Base-by-base conservation (phyloP, 1,284 basidiomycete species). In the Rhodotorula sp. region DNA sequence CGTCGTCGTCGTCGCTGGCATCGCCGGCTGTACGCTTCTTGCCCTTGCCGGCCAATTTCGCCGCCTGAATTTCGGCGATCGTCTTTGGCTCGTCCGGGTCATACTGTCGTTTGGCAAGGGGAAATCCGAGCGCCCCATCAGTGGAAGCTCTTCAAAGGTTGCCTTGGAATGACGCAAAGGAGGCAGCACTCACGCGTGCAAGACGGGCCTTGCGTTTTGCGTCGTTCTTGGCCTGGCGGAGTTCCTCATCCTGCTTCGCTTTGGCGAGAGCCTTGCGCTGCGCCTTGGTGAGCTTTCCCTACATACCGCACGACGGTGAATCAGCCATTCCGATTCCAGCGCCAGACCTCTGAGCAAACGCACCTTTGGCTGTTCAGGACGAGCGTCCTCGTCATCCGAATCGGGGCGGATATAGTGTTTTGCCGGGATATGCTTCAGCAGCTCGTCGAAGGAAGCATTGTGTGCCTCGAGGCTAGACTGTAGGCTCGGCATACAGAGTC, bases 61-160 rank as follows among this genome's bases (percentile, higher is more conserved):
- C 74, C 26, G 70, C 68, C 62, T 80, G 89, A 46, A 93, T 82
- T 68, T 95, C 90, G 29, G 91, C 77, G 46, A 93, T 84, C 14
- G 89, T 89, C 80, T 91, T 90, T 78, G 92, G 85, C 81, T 95
- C 93, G 8, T 87, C 87, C 2, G 93, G 93, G 80, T 96, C 92
- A 75, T 95, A 89, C 93, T 95, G 76, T 24, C 44, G 14, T 12
- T 18, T 6, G 24, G 53, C 53, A 14, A 12, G 44, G 4, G 15
- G 20, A 14, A n/a, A n/a, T n/a, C n/a, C 37, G 37, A 42, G 2
- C 14, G 2, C 37, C 14, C 37, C 37, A 42, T 42, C 37, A 42
- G 37, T n/a, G n/a, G n/a, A n/a, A n/a, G n/a, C n/a, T n/a, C n/a
- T n/a, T n/a, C n/a, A n/a, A n/a, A n/a, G n/a, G n/a, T n/a, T n/a